Conservation (phyloP, 176 grass and related monocot species). For the Oryza rufipogon region DNA sequence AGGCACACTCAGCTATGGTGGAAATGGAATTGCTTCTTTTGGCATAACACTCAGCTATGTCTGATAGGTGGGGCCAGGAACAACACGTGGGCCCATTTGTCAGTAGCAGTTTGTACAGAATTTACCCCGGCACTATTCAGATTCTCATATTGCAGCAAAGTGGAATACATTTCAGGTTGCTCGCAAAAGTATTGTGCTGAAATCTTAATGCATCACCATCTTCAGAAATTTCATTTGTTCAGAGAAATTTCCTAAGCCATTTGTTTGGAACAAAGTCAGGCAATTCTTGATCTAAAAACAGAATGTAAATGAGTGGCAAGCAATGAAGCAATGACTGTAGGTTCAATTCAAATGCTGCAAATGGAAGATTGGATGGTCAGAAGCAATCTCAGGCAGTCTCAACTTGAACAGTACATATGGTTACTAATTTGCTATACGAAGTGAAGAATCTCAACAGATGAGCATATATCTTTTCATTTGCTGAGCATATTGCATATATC, state of each 20-base stretch:
- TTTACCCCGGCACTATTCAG: not conserved
- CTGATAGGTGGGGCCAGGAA: not conserved
- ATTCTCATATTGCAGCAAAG: not conserved
- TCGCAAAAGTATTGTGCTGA: not conserved
- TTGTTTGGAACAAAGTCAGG: constrained; percentile 3
- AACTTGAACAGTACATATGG: constrained; percentile 41
- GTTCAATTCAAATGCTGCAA: constrained; percentile 12
- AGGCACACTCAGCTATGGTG: not conserved
- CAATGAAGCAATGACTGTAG: not conserved
- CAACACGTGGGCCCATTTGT: not conserved
- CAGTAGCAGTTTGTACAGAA: not conserved
- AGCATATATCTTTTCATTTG: constrained; percentile 11
- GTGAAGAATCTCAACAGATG: constrained; percentile 33
- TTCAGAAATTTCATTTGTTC: not conserved
- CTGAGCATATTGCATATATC: constrained; percentile 16
- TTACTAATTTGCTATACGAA: not conserved
- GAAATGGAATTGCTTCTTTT: constrained; percentile 10
- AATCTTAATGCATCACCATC: not conserved
- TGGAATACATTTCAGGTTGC: not conserved
- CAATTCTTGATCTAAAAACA: constrained; percentile 20
- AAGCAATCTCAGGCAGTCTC: constrained; percentile 13
- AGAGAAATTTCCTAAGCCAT: not conserved
- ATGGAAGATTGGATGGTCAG: constrained; percentile 21
- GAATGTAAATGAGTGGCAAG: constrained; percentile 10
- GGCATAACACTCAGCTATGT: not conserved